phyloP scores from a whole-genome alignment of 495 filamentous ascomycete genomes.

The Xylaria venustula region DNA sequence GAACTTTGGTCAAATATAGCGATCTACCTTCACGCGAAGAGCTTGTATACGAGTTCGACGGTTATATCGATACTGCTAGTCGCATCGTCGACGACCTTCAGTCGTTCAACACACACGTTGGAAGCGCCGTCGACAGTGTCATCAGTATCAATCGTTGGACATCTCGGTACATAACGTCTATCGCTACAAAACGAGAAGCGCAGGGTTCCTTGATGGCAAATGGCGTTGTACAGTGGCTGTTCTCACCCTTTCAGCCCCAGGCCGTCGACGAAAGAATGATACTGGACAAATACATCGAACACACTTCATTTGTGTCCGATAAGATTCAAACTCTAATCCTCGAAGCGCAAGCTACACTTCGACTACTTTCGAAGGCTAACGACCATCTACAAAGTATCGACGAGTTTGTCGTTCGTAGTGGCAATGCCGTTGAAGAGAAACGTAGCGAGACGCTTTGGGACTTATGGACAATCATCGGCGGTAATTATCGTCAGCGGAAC shows the following conservation, averaged over 20 bases:
- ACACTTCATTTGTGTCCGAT: constrained; percentile 62
- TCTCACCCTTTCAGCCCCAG: constrained; percentile 58
- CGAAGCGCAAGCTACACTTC: constrained; percentile 62
- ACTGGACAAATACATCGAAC: constrained; percentile 62
- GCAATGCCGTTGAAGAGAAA: constrained; percentile 43
- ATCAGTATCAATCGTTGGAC: constrained; percentile 61
- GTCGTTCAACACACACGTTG: constrained; percentile 67
- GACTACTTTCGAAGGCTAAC: constrained; percentile 59
- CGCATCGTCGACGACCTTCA: constrained; percentile 57
- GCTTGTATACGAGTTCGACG: constrained; percentile 64
- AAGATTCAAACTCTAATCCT: constrained; percentile 61
- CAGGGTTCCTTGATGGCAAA: constrained; percentile 29
- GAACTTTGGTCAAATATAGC: constrained; percentile 58
- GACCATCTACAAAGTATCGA: constrained; percentile 61
- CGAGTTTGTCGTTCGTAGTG: constrained; percentile 59
- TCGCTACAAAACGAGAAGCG: constrained; percentile 44
- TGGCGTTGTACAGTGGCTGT: constrained; percentile 29
- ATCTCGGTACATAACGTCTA: constrained; percentile 61
- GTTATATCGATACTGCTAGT: constrained; percentile 61
- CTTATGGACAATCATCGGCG: constrained; percentile 71
- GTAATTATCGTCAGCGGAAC: constrained; percentile 52
- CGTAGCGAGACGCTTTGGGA: constrained; percentile 60
- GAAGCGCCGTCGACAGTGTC: constrained; percentile 65
- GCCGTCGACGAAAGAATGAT: constrained; percentile 52
- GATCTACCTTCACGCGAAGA: constrained; percentile 51